Conservation (phyloP, 2,329 filamentous ascomycete species). For the Mollisia scopiformis region DNA sequence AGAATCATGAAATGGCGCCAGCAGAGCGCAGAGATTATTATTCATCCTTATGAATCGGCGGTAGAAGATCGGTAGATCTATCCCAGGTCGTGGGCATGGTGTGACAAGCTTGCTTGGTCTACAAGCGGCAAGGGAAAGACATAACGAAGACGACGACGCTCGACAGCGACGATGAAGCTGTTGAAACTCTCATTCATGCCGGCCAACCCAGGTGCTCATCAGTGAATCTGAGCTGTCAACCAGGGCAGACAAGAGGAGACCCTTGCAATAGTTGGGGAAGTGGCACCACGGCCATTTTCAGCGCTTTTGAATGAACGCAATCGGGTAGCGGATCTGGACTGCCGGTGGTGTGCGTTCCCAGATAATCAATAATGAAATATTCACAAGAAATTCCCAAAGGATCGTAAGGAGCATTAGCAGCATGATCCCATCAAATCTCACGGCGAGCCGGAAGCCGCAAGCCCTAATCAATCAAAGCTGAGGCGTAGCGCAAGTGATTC, state of each 20-base stretch:
- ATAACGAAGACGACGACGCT: background rate
- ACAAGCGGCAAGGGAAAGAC: slow-evolving; percentile 8
- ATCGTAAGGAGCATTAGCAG: too few species aligned
- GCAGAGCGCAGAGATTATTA: too few species aligned
- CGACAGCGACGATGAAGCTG: background rate
- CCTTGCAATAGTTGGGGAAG: background rate
- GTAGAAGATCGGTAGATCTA: slow-evolving; percentile 9
- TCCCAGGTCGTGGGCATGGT: background rate
- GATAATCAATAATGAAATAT: too few species aligned
- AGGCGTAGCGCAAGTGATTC: background rate
- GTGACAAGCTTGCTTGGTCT: slow-evolving; percentile 6
- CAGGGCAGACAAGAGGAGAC: background rate
- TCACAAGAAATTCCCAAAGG: too few species aligned
- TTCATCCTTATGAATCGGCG: slow-evolving; percentile 12
- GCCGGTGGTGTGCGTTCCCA: too few species aligned
- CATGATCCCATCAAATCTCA: too few species aligned
- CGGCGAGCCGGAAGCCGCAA: slow-evolving; percentile 2
- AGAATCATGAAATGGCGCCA: slow-evolving; percentile 3
- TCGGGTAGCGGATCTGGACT: background rate
- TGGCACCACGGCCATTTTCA: background rate
- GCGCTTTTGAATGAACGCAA: background rate
- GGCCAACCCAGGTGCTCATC: background rate
- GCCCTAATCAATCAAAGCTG: slow-evolving; percentile 15
- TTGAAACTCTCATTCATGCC: background rate
- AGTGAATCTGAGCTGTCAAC: background rate